Evolutionary conservation across 768 basidiomycete species (phyloP), one percentile per base, ranked within the genome.

Genomic region (Macrolepiota fuliginosa): DNA sequence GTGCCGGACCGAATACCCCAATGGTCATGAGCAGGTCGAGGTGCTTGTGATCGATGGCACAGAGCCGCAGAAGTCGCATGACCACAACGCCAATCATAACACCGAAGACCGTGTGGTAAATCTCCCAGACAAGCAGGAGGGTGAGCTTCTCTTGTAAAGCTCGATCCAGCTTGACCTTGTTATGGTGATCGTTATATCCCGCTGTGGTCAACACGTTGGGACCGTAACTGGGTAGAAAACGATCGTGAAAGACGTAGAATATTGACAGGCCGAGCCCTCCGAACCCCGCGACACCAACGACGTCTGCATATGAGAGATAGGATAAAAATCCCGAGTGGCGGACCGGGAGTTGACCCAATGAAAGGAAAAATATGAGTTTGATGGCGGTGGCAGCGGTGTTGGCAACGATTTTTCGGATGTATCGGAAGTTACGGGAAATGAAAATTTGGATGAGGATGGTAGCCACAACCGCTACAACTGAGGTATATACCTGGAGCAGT

Each of bases 71-170:
- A n/a, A 54, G 22, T 46, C 52, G 51, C 59, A 61, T 54, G 27
- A 25, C 59, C 15, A 46, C 24, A 29, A 61, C 40, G 12, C 59
- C 59, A 27, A 61, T 22, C 32, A 61, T n/a, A 17, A 61, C 59
- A 10, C 51, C 59, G 42, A 25, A 19, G 4, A 54, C 27, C 12
- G 59, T 61, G 6, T 61, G 59, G 27, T 54, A 54, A 54, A 61
- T 53, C 40, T 61, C 59, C 29, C 59, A 54, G n/a, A 61, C 40
- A 13, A 61, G 32, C 13, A 54, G 59, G 19, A 61, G 13, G 27
- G 52, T 46, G 22, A 61, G 7, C 19, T 61, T 54, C 29, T 54
- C 42, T 47, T 54, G 59, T 17, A 61, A 27, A 46, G 59, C 59
- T 19, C 59, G 32, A 25, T 61, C 51, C 12, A 61, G 35, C 19